Evolutionary conservation across 148 eudicot species (phyloP).

Genomic region (Fagopyrum tataricum): DNA sequence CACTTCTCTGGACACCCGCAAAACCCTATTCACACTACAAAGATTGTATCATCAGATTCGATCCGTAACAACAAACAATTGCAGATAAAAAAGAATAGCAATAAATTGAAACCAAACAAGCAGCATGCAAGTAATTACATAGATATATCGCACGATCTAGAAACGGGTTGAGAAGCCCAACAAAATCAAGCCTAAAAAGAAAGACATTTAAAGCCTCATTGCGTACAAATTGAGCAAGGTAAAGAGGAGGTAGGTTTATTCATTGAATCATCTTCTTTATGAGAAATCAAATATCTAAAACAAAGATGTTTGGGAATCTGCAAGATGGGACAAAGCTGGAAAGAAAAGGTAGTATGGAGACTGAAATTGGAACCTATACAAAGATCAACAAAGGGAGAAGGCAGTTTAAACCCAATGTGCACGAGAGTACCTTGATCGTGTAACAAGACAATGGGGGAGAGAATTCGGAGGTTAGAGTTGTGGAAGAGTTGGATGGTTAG

Average conservation of each 20-base stretch:
- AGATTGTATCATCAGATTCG: background rate
- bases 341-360: background rate
- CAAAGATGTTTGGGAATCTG: background rate
- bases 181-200: background rate
- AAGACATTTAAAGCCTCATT: background rate
- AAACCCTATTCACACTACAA: background rate
- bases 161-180: background rate
- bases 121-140: background rate
- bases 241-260: background rate
- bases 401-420: background rate
- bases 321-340: background rate
- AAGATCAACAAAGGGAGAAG: background rate
- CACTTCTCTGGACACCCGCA: background rate
- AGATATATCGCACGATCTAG: background rate
- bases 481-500: background rate
- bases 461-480: background rate
- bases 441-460: background rate
- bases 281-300: background rate
- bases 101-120: background rate
- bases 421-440: background rate
- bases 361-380: background rate
- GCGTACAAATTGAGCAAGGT: constrained; percentile 3
- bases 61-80: background rate
- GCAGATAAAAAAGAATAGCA: background rate
- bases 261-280: background rate